phyloP scores from a whole-genome alignment of 208 protist genomes.

The Acanthamoeba castellanii region DNA sequence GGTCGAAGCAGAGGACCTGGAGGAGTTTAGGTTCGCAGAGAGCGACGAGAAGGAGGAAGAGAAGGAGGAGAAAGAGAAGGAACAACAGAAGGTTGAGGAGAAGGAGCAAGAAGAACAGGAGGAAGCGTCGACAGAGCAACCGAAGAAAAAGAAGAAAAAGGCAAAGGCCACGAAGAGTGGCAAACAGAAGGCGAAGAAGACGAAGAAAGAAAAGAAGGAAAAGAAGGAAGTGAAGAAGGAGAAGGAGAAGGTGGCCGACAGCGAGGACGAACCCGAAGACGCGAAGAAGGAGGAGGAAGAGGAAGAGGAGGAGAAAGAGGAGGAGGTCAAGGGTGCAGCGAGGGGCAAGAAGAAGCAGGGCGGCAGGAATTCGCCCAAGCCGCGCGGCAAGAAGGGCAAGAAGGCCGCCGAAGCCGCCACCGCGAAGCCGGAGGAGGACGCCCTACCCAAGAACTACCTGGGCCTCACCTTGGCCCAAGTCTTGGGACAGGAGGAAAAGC shows the following conservation, averaged over 20 bases:
- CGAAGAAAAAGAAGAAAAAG: not conserved
- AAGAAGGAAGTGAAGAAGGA: not conserved
- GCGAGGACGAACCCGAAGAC: not conserved
- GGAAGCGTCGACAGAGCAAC: not conserved
- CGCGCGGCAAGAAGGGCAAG: not conserved
- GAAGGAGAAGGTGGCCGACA: not conserved
- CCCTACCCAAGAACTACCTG: not conserved
- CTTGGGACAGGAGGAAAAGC: constrained; percentile 3
- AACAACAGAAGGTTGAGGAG: not conserved
- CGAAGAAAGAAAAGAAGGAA: not conserved
- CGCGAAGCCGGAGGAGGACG: not conserved
- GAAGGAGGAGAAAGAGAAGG: not conserved
- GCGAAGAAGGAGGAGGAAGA: not conserved
- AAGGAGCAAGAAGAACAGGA: not conserved
- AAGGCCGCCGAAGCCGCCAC: not conserved
- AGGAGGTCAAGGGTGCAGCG: not conserved
- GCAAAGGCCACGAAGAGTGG: not conserved
- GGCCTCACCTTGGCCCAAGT: constrained; percentile 46
- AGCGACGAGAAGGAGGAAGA: not conserved
- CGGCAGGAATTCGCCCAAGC: not conserved
- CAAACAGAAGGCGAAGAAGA: not conserved
- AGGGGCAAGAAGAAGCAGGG: not conserved
- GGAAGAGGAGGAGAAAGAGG: not conserved
- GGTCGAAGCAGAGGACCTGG: no score
- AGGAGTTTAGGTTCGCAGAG: not conserved